Evolutionary conservation across 1,284 basidiomycete species (phyloP).

Genomic region (Fomitopsis betulina): DNA sequence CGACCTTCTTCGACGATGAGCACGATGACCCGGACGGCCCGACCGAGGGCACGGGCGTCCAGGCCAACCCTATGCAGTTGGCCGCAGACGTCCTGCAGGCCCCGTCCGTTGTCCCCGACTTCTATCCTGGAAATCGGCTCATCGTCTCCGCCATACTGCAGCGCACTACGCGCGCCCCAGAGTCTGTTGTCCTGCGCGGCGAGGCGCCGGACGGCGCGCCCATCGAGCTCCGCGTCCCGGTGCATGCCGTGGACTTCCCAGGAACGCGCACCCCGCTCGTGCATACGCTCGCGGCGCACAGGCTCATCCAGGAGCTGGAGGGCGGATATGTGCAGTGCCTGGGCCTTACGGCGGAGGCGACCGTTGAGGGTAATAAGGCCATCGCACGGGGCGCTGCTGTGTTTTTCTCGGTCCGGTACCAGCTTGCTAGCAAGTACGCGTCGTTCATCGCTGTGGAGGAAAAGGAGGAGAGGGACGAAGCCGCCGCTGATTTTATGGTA

Average conservation of each 20-base stretch:
- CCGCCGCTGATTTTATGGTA: neutral
- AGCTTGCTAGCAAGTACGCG: constrained; percentile 46
- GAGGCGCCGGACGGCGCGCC: constrained; percentile 25
- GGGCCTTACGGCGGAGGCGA: neutral
- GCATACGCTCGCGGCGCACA: constrained; percentile 51
- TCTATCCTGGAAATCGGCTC: constrained; percentile 42
- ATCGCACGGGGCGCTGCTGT: constrained; percentile 41
- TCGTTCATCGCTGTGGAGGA: constrained; percentile 52
- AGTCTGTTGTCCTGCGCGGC: constrained; percentile 34
- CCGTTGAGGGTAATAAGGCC: constrained; percentile 15
- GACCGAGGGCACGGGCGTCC: neutral
- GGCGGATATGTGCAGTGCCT: constrained; percentile 20
- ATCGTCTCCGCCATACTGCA: constrained; percentile 42
- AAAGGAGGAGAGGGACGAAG: neutral
- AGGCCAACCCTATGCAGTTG: constrained; percentile 16
- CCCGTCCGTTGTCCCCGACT: constrained; percentile 34
- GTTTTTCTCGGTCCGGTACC: constrained; percentile 45
- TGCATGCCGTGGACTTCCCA: constrained; percentile 19
- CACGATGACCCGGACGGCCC: neutral
- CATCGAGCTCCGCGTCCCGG: constrained; percentile 33
- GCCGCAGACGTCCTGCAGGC: constrained; percentile 37
- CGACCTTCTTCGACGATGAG: neutral
- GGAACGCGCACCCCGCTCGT: constrained; percentile 29
- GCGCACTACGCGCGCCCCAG: constrained; percentile 25
- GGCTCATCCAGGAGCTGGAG: constrained; percentile 43